These are phyloP conservation scores for Stagonosporopsis rhizophila DNA, from an alignment of 2,329 filamentous ascomycete species.

Conservation along the genomic window DNA sequence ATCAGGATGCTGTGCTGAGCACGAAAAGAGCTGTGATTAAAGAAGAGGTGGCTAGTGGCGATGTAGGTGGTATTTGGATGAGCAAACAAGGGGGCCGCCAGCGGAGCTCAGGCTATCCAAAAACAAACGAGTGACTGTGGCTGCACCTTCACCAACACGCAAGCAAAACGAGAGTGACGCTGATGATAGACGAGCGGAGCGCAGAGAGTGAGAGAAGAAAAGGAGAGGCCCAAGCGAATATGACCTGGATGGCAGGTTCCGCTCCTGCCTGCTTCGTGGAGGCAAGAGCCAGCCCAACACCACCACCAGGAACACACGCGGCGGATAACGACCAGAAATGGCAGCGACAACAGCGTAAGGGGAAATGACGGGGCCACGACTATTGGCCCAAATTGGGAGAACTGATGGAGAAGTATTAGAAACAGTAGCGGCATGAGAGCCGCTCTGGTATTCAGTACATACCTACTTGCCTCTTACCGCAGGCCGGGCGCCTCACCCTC, in stretches of 20 bases:
- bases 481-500: neutral
- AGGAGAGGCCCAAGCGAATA: neutral
- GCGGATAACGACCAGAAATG: neutral
- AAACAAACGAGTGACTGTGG: conserved; percentile 25
- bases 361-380: neutral
- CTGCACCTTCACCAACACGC: conserved; percentile 22
- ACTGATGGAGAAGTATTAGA: neutral
- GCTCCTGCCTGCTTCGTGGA: conserved; percentile 2
- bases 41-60: conserved; percentile 19
- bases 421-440: conserved; percentile 2
- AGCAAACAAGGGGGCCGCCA: conserved; percentile 27
- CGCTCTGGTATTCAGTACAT: conserved; percentile 4
- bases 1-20: conserved; percentile 1
- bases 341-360: neutral
- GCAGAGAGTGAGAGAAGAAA: neutral
- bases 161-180: conserved; percentile 26
- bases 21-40: conserved; percentile 7
- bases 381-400: neutral
- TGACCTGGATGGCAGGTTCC: neutral
- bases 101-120: conserved; percentile 30
- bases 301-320: neutral
- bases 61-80: conserved; percentile 28
- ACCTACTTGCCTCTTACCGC: conserved; percentile 7
- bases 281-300: conserved; percentile 3
- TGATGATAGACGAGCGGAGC: conserved; percentile 19